A percentile compares a stretch with the other conserved stretches of the same genome.
These are phyloP conservation scores for Hypoxylon perforatum DNA, from an alignment of 495 filamentous ascomycete species.

Conservation along the genomic window DNA sequence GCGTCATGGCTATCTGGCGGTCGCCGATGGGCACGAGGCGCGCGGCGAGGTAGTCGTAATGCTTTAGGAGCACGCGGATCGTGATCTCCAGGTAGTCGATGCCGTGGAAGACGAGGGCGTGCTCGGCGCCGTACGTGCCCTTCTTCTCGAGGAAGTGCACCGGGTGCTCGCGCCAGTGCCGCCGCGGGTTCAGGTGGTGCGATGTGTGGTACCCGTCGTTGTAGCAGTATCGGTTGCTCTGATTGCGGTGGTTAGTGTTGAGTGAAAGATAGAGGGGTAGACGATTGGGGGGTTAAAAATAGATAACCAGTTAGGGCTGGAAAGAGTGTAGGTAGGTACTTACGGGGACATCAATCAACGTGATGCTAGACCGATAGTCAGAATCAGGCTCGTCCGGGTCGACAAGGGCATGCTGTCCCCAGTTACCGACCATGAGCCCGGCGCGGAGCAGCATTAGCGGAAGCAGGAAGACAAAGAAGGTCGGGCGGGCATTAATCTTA, in stretches of 20 bases:
- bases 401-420: slow-evolving; percentile 80
- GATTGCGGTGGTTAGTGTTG: slow-evolving; percentile 27
- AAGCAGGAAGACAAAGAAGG: slow-evolving; percentile 68
- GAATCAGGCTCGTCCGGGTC: slow-evolving; percentile 74
- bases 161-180: slow-evolving; percentile 81
- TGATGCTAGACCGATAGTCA: slow-evolving; percentile 77
- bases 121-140: slow-evolving; percentile 65
- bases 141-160: slow-evolving; percentile 72
- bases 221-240: slow-evolving; percentile 78
- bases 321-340: slow-evolving; percentile 40
- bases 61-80: slow-evolving; percentile 66
- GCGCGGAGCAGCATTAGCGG: slow-evolving; percentile 69
- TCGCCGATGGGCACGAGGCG: slow-evolving; percentile 76
- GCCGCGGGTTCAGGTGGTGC: slow-evolving; percentile 76
- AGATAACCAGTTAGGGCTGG: neutral
- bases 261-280: no score
- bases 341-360: slow-evolving; percentile 77
- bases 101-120: slow-evolving; percentile 75
- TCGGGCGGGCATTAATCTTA: slow-evolving; percentile 61
- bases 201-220: slow-evolving; percentile 85
- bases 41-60: slow-evolving; percentile 71
- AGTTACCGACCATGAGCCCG: slow-evolving; percentile 79
- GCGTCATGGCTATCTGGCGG: slow-evolving; percentile 67
- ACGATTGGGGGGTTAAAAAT: no score
- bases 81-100: slow-evolving; percentile 79